Conservation (phyloP, 352 stramenopile species). For the Thraustochytrium striatum region DNA sequence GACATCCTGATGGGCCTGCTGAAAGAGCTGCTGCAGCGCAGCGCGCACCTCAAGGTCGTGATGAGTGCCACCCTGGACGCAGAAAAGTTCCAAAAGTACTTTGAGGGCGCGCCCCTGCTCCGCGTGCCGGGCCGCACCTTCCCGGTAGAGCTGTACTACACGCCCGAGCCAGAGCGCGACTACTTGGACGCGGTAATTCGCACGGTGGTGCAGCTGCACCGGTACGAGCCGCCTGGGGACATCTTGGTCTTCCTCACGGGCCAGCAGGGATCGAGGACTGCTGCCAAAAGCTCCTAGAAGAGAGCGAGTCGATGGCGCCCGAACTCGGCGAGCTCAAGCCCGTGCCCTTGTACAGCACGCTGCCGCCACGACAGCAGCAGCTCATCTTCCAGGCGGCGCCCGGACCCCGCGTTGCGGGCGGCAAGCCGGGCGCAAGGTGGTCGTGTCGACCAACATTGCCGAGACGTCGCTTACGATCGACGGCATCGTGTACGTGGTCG, state of each 20-base stretch:
- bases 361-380: constrained; percentile 83
- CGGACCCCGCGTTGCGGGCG: constrained; percentile 64
- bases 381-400: constrained; percentile 87
- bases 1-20: constrained; percentile 96
- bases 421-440: constrained; percentile 76
- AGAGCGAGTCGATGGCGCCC: constrained; percentile 59
- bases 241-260: constrained; percentile 98
- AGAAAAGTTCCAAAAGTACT: constrained; percentile 91
- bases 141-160: constrained; percentile 98
- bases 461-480: constrained; percentile 99
- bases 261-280: constrained; percentile 93
- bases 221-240: constrained; percentile 92
- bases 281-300: constrained; percentile 77
- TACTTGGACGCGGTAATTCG: constrained; percentile 87
- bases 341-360: constrained; percentile 86
- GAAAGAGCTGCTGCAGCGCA: constrained; percentile 89
- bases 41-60: constrained; percentile 93
- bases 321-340: constrained; percentile 63
- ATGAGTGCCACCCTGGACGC: constrained; percentile 98
- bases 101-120: constrained; percentile 82
- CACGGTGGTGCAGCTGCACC: constrained; percentile 86
- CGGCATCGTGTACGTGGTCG: constrained; percentile 98
- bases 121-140: constrained; percentile 93
- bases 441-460: constrained; percentile 98
- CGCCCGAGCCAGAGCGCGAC: constrained; percentile 89